Evolutionary conservation across 2,329 filamentous ascomycete species (phyloP).

Genomic region (Penicillium sp.): DNA sequence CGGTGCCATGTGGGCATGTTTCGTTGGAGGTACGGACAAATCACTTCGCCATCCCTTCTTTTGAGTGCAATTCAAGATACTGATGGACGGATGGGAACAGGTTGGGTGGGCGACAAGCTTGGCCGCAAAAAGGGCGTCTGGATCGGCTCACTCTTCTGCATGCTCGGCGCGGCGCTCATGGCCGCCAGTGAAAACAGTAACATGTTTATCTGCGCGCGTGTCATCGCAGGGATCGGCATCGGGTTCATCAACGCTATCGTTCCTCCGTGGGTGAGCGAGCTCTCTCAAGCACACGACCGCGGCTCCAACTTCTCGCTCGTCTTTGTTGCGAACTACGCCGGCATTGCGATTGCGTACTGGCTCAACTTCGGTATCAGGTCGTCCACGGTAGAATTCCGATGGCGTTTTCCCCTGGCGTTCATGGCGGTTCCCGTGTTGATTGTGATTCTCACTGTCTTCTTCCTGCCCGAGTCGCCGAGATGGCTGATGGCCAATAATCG

Average conservation of each 20-base stretch:
- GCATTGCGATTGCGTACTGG: not conserved
- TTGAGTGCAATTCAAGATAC: not conserved
- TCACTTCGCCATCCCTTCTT: not conserved
- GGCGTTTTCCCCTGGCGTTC: not conserved
- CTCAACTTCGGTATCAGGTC: not conserved
- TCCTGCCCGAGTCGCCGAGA: not conserved
- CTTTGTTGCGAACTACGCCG: not conserved
- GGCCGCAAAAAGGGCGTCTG: not conserved
- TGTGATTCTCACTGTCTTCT: not conserved
- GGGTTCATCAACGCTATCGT: not conserved
- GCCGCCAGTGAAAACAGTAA: not conserved
- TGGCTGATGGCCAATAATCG: not conserved
- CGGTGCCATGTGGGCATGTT: not conserved
- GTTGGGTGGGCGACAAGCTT: not conserved
- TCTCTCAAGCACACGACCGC: not conserved
- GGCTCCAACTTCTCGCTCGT: not conserved
- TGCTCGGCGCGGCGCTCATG: not conserved
- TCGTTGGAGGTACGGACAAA: not conserved
- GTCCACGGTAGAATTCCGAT: not conserved
- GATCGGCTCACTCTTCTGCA: not conserved
- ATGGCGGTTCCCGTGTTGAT: not conserved
- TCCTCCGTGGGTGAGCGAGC: not conserved
- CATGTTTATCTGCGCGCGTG: not conserved
- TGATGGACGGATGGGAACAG: not conserved
- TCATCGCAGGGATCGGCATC: not conserved